Base-by-base conservation (phyloP, 257 asterid genomes). In the Solanum gracilifrons region DNA sequence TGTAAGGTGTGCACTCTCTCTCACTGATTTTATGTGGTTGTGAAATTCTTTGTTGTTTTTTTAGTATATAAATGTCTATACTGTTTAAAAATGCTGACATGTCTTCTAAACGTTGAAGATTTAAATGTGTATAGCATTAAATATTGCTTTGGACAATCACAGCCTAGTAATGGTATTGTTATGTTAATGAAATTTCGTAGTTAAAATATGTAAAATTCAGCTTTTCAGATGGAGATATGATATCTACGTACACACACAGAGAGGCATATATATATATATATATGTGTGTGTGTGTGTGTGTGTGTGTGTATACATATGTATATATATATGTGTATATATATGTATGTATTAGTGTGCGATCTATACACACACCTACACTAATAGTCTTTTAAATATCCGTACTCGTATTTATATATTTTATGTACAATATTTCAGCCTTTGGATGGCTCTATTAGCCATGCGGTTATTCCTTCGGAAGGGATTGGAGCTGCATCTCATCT, bases 401-500 rank as follows among this genome's bases (percentile, higher is more conserved):
- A 43, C 85, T 46, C 37, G 21, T 43, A 79, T 43, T 12, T 43
- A 43, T 46, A 29, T 27, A 43, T 41, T 7, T 79, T 79, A 18
- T 79, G 66, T 16, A 43, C 85, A 27, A 87, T 90, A 85, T 91
- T 83, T 79, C 98, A 94, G 98, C 96, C 95, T 86, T 88, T 92
- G 91, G 96, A 93, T 89, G 90, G 90, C 85, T 88, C 82, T 89
- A 94, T 91, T 89, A 89, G 87, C 86, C 88, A 90, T 87, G 89
- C 83, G 41, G 89, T 89, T 51, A 95, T 96, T 90, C 97, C 98
- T 51, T 89, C 95, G 29, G 99, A 97, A 91, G 98, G 97, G 89
- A 90, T 93, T 71, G 92, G 83, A 88, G 97, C 98, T 87, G 96
- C 98, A 3, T 94, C 98, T 87, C 91, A 91, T 93, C 96, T 97